phyloP scores from a whole-genome alignment of 345 rosid species.

The Triadica sebifera region DNA sequence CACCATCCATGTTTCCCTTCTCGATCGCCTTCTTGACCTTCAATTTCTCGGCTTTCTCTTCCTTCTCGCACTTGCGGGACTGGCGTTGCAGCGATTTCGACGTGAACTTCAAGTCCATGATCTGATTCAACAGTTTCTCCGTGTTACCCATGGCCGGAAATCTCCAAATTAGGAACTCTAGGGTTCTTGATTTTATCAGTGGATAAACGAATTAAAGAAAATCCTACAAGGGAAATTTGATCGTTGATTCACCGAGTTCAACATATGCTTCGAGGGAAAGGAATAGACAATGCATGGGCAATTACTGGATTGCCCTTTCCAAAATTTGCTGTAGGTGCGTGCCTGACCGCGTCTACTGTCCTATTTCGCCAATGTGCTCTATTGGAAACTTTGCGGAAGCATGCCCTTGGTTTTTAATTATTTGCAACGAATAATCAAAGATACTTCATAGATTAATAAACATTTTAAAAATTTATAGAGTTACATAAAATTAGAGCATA shows the following conservation, averaged over 20 bases:
- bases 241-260: background rate
- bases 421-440: no score
- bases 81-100: conserved; percentile 90
- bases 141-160: conserved; percentile 65
- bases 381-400: no score
- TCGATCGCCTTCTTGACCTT: conserved; percentile 98
- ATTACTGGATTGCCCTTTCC: background rate
- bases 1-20: conserved; percentile 98
- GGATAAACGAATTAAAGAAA: background rate
- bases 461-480: no score
- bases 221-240: background rate
- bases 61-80: conserved; percentile 95
- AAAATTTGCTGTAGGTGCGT: background rate
- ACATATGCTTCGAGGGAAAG: background rate
- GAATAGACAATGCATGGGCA: background rate
- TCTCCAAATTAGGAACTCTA: conserved; percentile 6
- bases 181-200: conserved; percentile 17
- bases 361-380: no score
- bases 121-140: conserved; percentile 89
- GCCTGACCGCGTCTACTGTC: background rate
- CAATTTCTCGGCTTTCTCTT: conserved; percentile 91
- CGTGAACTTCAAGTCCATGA: conserved; percentile 92
- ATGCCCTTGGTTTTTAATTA: no score
- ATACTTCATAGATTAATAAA: no score
- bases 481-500: no score